Evolutionary conservation across 768 basidiomycete species (phyloP).

Genomic region (Mycena alexandri): DNA sequence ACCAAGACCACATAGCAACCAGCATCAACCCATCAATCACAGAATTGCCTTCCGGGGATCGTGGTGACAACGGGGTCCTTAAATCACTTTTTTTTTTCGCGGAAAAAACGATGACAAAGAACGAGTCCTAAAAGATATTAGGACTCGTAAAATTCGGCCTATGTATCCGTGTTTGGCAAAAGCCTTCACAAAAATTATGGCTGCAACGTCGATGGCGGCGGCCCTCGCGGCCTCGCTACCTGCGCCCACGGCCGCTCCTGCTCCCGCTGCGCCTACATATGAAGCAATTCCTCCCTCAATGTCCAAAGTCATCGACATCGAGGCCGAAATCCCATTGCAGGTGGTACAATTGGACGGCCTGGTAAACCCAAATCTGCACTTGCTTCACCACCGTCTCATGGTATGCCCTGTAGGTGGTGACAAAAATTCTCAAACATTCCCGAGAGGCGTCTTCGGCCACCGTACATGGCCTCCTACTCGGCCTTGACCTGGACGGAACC

Average conservation of each 20-base stretch:
- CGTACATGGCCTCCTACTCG: conserved; percentile 88
- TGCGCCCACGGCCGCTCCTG: conserved; percentile 69
- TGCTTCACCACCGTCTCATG: conserved; percentile 6
- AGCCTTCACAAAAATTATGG: conserved; percentile 57
- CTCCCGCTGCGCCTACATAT: conserved; percentile 75
- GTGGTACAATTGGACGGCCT: conserved; percentile 88
- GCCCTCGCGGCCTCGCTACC: conserved; percentile 89
- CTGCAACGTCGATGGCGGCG: conserved; percentile 91
- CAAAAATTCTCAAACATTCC: conserved; percentile 94
- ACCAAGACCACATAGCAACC: too few relatives aligned
- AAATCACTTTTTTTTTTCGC: too few relatives aligned
- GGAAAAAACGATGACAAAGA: too few relatives aligned
- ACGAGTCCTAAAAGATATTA: too few relatives aligned
- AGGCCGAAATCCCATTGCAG: conserved; percentile 86
- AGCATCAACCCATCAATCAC: too few relatives aligned
- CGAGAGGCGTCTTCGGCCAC: conserved; percentile 80
- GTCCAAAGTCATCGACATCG: conserved; percentile 94
- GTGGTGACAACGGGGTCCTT: too few relatives aligned
- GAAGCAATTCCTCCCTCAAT: conserved; percentile 94
- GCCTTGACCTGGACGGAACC: conserved; percentile 91
- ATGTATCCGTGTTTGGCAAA: conserved; percentile 17
- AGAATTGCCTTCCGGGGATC: too few relatives aligned
- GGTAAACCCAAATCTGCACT: conserved; percentile 60
- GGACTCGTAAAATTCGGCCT: too few relatives aligned
- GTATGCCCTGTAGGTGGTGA: conserved; percentile 73